Conservation (phyloP, 1,284 basidiomycete genomes). For the Neonothopanus nambi region DNA sequence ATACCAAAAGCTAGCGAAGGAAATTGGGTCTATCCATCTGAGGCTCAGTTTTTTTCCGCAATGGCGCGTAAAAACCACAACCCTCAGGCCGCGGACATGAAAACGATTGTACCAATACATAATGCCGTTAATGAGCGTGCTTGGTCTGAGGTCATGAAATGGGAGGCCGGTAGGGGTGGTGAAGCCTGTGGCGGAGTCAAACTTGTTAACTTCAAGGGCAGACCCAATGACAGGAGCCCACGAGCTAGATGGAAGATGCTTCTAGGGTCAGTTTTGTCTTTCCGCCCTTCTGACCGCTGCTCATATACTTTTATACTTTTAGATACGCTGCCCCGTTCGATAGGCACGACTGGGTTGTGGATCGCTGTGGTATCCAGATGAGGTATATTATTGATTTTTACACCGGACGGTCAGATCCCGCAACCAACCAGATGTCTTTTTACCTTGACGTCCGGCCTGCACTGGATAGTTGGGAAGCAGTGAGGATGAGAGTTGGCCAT, state of each 20-base stretch:
- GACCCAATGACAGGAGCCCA: slow-evolving; percentile 72
- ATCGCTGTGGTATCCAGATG: slow-evolving; percentile 85
- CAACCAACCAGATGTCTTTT: slow-evolving; percentile 66
- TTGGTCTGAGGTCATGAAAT: slow-evolving; percentile 88
- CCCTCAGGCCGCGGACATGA: slow-evolving; percentile 85
- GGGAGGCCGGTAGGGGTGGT: slow-evolving; percentile 83
- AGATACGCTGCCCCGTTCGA: slow-evolving; percentile 96
- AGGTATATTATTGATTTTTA: slow-evolving; percentile 99
- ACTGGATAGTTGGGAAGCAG: slow-evolving; percentile 87
- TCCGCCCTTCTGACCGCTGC: slow-evolving; percentile 3
- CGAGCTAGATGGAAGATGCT: slow-evolving; percentile 83
- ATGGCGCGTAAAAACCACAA: slow-evolving; percentile 94
- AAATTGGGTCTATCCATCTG: slow-evolving; percentile 98
- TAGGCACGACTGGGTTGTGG: slow-evolving; percentile 96
- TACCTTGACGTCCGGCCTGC: slow-evolving; percentile 95
- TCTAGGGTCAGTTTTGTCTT: slow-evolving; percentile 64
- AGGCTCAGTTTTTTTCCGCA: slow-evolving; percentile 94
- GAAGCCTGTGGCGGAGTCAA: slow-evolving; percentile 82
- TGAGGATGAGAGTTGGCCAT: slow-evolving; percentile 70
- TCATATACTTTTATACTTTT: not conserved
- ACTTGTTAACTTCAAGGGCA: slow-evolving; percentile 86
- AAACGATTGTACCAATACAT: slow-evolving; percentile 95
- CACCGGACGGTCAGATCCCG: slow-evolving; percentile 66
- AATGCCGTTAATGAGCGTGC: slow-evolving; percentile 99
- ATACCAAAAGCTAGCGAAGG: slow-evolving; percentile 75